Base-by-base conservation (phyloP, 306 rosid genomes). In the Lotus japonicus region DNA sequence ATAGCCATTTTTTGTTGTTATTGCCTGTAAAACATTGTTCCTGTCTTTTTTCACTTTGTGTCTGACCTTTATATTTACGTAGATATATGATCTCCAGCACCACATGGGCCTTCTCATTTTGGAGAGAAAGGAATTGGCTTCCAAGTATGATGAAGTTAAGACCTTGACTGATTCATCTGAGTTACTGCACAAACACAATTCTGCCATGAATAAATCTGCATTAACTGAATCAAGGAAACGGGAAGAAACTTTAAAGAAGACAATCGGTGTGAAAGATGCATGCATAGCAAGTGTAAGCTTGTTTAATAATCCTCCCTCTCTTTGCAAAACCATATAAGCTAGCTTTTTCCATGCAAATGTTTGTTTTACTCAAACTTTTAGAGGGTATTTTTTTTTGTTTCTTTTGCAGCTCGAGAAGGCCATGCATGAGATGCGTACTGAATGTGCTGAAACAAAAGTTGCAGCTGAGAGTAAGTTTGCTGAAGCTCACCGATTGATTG, bases 81-180 rank as follows among this genome's bases (percentile, higher is more conserved):
- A 95, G 99, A 76, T 95, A 66, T 84, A 82, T 26, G 89, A 95
- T 58, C 99, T 84, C 79, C 97, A 90, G 73, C 92, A 90, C 71
- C 95, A 95, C 75, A 95, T 95, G 99, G 99, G 99, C 57, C 96
- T 95, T 81, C 83, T 95, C 76, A 74, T 95, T 74, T 53, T 95
- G 85, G 99, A 88, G 87, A 95, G 65, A 71, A 90, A 82, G 69
- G 95, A 87, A 60, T 72, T 84, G 82, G 54, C 70, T 58, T 80
- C 85, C 62, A 84, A 87, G 64, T 85, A 71, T 78, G 99, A 90
- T 55, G 81, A 88, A 48, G 64, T 78, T 13, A 87, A 87, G 80
- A 78, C 79, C 70, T 71, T 81, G 65, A 68, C 82, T 17, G 96
- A 95, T 49, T 81, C 97, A 7, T 80, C 81, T 46, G 91, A 87